Base-by-base conservation (phyloP, 768 basidiomycete species). In the Dictyophora rubrovolvata region DNA sequence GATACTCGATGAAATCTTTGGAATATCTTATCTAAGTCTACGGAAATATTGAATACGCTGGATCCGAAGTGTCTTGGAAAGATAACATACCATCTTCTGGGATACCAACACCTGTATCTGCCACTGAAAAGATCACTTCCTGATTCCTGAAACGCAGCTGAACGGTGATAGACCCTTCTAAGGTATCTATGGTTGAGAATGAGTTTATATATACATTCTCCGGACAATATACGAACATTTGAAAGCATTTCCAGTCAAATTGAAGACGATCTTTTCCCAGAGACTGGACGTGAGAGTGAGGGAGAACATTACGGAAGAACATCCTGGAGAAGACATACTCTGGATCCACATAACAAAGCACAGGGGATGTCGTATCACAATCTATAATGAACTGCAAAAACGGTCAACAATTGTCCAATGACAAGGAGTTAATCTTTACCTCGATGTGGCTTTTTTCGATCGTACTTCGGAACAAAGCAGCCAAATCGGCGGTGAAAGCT, bases 101-200 rank as follows among this genome's bases (percentile, higher is more conserved):
- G 1, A 75, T 74, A 4, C 74, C 74, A 11, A 72, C 67, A 28
- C 74, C 74, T 2, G 72, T 74, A 56, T 75, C 74, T 22, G 63
- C 62, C 22, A 74, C 69, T 1, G 65, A 65, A 14, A 75, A 65
- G 35, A 69, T 66, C 12, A 66, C 69, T 33, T 69, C 63, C 5
- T 48, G 46, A 11, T 64, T 60, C 0, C 56, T 58, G 56, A 68
- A 74, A 6, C 55, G 33, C 16, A 73, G 50, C n/a, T 61, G 60
- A 6, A 74, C 67, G 7, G 65, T 65, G 53, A 75, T 72, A 10
- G 62, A 64, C 1, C 74, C 74, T 18, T 59, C 23, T 5, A 71
- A 53, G 0, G 66, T 67, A 53, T 73, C 66, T 74, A 69, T 58
- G 66, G 67, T 20, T 4, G 50, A 14, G 53, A 12, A 21, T 9